Evolutionary conservation across 2,329 filamentous ascomycete genomes (phyloP).

Genomic region (Cercospora beticola): DNA sequence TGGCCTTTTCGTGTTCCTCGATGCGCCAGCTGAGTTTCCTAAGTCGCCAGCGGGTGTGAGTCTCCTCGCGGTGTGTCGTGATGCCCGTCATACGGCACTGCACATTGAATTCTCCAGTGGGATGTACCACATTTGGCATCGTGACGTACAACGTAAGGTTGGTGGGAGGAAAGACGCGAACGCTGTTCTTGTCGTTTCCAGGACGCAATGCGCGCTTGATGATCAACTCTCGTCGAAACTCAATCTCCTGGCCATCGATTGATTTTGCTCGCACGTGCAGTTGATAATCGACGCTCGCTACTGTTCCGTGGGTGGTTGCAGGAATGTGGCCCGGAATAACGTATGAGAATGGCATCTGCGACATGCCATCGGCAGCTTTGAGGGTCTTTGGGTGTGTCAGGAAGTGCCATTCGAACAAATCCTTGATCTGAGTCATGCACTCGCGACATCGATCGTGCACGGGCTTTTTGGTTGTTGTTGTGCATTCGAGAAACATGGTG

Average conservation of each 20-base stretch:
- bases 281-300: slow-evolving; percentile 75
- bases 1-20: slow-evolving; percentile 78
- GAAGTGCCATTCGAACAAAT: slow-evolving; percentile 78
- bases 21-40: slow-evolving; percentile 92
- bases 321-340: slow-evolving; percentile 84
- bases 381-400: slow-evolving; percentile 54
- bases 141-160: slow-evolving; percentile 85
- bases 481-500: slow-evolving; percentile 68
- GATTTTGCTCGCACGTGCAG: slow-evolving; percentile 67
- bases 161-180: slow-evolving; percentile 93
- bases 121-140: slow-evolving; percentile 79
- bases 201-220: slow-evolving; percentile 78
- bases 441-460: slow-evolving; percentile 75
- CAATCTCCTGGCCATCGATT: slow-evolving; percentile 61
- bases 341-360: slow-evolving; percentile 86
- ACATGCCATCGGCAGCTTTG: slow-evolving; percentile 54
- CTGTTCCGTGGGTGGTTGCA: slow-evolving; percentile 70
- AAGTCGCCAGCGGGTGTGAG: slow-evolving; percentile 81
- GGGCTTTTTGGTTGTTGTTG: slow-evolving; percentile 75
- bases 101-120: slow-evolving; percentile 77
- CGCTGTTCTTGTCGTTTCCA: slow-evolving; percentile 79
- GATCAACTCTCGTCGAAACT: slow-evolving; percentile 65
- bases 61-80: slow-evolving; percentile 64
- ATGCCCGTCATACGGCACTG: slow-evolving; percentile 84
- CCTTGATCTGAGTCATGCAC: slow-evolving; percentile 69